Evolutionary conservation across 768 basidiomycete species (phyloP), one percentile per base, ranked within the genome.

Genomic region (Calocera viscosa): DNA sequence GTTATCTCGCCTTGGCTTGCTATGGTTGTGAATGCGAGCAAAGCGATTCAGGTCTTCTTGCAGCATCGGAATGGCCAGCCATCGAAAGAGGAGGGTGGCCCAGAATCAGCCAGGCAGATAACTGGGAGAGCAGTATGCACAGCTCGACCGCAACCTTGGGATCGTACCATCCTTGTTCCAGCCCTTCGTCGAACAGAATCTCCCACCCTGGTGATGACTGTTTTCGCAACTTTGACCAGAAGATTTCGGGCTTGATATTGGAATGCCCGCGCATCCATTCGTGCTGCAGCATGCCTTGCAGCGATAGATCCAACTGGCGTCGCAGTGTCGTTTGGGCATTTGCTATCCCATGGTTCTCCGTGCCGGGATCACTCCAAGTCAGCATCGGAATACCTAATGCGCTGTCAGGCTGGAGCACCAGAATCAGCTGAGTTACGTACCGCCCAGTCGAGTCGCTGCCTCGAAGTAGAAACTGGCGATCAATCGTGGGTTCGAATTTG

Each of bases 271-370:
- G 65, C 72, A 72, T 77, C 40, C 77, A 83, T 0, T 73, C 69
- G 64, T 84, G 82, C 65, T 82, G 82, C 0, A 80, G 64, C 0
- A 75, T 78, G 0, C 73, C 78, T 0, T 10, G 5, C 0, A 83
- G 73, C 0, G 66, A 35, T 0, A 80, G 78, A 66, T 84, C 81
- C 11, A 78, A 75, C 0, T 41, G 47, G 7, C 82, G 82, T 0
- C 78, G 75, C 0, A 80, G 69, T 0, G 70, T 34, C 0, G 82
- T 81, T 0, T 82, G 80, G 0, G 71, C 72, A 70, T 83, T 83
- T 0, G 81, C 82, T 28, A 82, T 74, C 0, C 77, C 74, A 68
- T 76, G 75, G 66, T 83, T 83, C 65, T 82, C 80, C 0, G 72
- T 64, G 0, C 81, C 81, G 0, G 72, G 76, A 69, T 82, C 80